phyloP scores from a whole-genome alignment of 345 rosid species.

The Salix suchowensis region DNA sequence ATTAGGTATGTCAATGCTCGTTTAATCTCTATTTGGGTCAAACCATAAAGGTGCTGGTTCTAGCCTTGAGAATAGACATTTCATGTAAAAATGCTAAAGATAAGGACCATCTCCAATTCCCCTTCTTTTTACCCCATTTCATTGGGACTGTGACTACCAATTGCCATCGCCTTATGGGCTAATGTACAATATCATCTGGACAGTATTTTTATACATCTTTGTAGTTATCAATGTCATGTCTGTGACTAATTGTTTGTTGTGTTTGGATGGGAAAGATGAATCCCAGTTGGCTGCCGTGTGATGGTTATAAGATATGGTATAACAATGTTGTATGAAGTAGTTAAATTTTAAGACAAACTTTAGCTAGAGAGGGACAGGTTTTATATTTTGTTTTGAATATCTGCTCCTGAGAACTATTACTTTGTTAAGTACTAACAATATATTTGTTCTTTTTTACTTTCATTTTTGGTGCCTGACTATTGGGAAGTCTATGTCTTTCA shows the following conservation, averaged over 20 bases:
- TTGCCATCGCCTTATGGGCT: background rate
- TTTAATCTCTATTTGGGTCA: background rate
- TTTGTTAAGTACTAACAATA: background rate
- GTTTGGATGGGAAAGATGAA: background rate
- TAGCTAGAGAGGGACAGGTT: background rate
- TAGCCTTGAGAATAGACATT: background rate
- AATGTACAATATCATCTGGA: background rate
- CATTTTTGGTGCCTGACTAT: background rate
- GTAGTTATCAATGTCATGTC: background rate
- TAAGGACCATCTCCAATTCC: background rate
- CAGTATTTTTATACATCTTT: background rate
- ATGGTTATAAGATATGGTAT: background rate
- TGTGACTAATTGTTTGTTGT: background rate
- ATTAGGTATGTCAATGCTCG: slow-evolving; percentile 40
- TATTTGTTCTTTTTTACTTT: background rate
- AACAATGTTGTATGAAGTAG: background rate
- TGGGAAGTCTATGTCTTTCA: background rate
- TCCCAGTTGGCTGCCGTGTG: background rate
- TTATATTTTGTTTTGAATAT: background rate
- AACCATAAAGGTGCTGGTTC: background rate
- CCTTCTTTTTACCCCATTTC: background rate
- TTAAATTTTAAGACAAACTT: background rate
- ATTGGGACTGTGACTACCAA: background rate
- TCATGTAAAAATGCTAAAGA: background rate
- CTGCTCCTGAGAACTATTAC: background rate